Evolutionary conservation across 305 asterid species (phyloP).

Genomic region (Fraxinus angustifolia): DNA sequence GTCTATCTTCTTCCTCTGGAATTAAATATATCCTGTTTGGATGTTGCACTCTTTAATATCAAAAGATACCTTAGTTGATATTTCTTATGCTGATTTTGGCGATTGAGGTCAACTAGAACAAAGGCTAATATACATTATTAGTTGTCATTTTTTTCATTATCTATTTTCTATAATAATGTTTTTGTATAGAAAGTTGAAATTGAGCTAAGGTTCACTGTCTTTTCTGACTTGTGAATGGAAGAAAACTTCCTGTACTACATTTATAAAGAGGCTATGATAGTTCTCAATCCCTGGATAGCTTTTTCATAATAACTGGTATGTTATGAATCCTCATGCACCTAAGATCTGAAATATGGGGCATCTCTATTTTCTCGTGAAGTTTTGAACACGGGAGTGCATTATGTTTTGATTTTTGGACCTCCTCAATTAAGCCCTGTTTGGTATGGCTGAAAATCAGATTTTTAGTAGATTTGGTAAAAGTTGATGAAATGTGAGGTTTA

Average conservation of each 20-base stretch:
- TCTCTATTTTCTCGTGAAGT: not conserved
- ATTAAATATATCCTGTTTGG: not conserved
- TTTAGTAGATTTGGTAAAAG: not conserved
- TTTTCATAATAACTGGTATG: not conserved
- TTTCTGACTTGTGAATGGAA: not conserved
- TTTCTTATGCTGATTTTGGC: not conserved
- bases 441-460: not conserved
- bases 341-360: not conserved
- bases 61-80: not conserved
- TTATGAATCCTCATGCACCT: not conserved
- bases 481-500: not conserved
- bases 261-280: not conserved
- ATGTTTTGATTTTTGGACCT: not conserved
- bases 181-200: not conserved
- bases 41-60: not conserved
- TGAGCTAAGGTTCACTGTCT: not conserved
- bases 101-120: not conserved
- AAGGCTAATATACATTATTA: not conserved
- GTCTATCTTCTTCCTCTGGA: not conserved
- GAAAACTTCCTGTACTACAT: not conserved
- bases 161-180: not conserved
- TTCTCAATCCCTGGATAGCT: not conserved
- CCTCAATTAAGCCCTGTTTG: not conserved
- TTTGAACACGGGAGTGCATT: not conserved
- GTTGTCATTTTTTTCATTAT: not conserved